Conservation (phyloP, 176 grass and related monocot genomes). For the Aechmea fasciata region DNA sequence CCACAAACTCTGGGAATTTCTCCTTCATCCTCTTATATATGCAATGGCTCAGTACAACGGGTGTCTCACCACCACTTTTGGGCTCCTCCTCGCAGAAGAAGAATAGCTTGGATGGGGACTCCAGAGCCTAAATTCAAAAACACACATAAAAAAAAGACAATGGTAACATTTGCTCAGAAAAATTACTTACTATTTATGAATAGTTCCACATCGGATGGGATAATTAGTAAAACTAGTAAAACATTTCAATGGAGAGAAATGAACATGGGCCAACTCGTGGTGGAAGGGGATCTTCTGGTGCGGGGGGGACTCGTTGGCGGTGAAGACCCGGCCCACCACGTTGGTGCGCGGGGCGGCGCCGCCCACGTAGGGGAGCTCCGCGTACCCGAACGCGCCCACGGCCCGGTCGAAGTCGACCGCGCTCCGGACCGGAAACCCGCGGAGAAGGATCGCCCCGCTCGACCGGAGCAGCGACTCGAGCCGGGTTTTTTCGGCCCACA, state of each 20-base stretch:
- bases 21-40: conserved; percentile 69
- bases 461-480: conserved; percentile 56
- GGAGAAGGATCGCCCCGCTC: conserved; percentile 67
- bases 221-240: too few relatives aligned
- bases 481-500: conserved; percentile 32
- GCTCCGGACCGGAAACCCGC: conserved; percentile 41
- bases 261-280: conserved; percentile 96
- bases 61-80: conserved; percentile 61
- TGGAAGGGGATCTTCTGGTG: too few relatives aligned
- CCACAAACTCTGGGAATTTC: conserved; percentile 59
- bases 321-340: conserved; percentile 83
- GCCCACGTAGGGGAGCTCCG: conserved; percentile 84
- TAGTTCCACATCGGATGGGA: neutral
- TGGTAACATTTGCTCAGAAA: too few relatives aligned
- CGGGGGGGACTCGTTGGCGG: too few relatives aligned
- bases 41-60: conserved; percentile 66
- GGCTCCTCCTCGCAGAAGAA: conserved; percentile 94
- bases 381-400: conserved; percentile 75
- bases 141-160: too few relatives aligned
- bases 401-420: conserved; percentile 64
- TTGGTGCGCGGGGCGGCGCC: conserved; percentile 81
- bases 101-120: conserved; percentile 71
- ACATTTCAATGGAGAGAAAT: too few relatives aligned
- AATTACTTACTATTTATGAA: neutral
- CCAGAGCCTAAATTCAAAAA: conserved; percentile 38